Percentiles rank a stretch among this genome's conserved stretches.
These are phyloP conservation scores for Mycena crocata DNA, from an alignment of 768 basidiomycete species.

Conservation along the genomic window DNA sequence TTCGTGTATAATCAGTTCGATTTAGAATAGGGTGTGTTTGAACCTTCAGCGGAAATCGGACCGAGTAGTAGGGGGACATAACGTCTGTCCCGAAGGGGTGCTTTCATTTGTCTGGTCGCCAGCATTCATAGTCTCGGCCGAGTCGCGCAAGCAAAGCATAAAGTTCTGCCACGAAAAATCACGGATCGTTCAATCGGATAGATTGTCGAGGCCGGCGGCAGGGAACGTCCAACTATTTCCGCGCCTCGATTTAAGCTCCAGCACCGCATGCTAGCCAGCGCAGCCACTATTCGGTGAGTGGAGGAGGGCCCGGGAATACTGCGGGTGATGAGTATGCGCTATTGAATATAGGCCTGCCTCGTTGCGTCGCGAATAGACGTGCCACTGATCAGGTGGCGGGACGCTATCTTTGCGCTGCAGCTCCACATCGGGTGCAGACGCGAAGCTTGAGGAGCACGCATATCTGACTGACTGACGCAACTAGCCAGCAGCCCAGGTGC, in stretches of 20 bases:
- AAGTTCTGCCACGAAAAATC: too few relatives aligned
- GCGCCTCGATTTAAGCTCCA: constrained; percentile 6
- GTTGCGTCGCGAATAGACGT: constrained; percentile 16
- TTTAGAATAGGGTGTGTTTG: not conserved
- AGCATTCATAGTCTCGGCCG: too few relatives aligned
- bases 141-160: too few relatives aligned
- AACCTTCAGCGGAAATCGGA: not conserved
- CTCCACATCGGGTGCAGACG: constrained; percentile 16
- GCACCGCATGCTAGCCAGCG: constrained; percentile 2
- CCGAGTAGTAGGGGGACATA: too few relatives aligned
- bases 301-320: constrained; percentile 10
- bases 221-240: not conserved
- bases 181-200: not conserved
- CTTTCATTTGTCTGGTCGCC: too few relatives aligned
- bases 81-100: too few relatives aligned
- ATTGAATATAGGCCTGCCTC: constrained; percentile 4
- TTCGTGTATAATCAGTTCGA: not conserved
- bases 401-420: constrained; percentile 15
- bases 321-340: constrained; percentile 5
- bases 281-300: not conserved
- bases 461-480: too few relatives aligned
- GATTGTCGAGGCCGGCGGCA: constrained; percentile 7
- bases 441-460: not conserved
- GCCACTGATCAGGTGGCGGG: constrained; percentile 8
- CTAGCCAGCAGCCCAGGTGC: too few relatives aligned